Evolutionary conservation across 1,284 basidiomycete genomes (phyloP), one percentile per base, ranked within the genome.

Genomic region (Trichosporon faecale): DNA sequence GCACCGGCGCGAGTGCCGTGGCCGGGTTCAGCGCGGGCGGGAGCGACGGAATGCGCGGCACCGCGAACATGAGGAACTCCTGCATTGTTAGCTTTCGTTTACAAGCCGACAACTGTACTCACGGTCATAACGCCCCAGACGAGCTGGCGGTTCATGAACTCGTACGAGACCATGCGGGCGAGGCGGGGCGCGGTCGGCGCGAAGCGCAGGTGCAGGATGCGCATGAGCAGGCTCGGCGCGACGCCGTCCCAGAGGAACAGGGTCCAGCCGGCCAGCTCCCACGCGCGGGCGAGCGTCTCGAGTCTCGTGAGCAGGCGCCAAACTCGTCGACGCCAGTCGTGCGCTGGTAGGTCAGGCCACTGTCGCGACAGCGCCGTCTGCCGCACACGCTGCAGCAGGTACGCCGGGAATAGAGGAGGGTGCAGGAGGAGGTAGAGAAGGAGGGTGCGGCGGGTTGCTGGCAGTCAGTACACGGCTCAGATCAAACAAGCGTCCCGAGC

Each of bases 101-200:
- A 18, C 9, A n/a, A 35, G 12, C 37, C 6, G 25, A 16, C 40
- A 46, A 12, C 49, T 12, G 0, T 21, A 84, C 91, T 73, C 80
- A 95, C 94, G 1, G 96, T 99, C 82, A 99, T 96, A 0, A 94
- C 92, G 80, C 96, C 93, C 97, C 97, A 99, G 67, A 99, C 96
- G 87, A 99, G 92, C 83, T 99, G 97, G 69, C 97, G 91, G 78
- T 99, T 98, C 91, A 99, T 94, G 79, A 95, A 99, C 80, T 99
- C 97, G 83, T 98, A 99, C 77, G 93, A 96, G 66, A 99, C 92
- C 77, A 95, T 91, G 16, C 92, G 88, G 72, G 89, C 89, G 65
- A 91, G 87, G 35, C 91, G 87, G 64, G 88, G 85, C 46, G 89
- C 88, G 0, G 92, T 87, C 9, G 96, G 92, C 0, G 91, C 87